Base-by-base conservation (phyloP, 768 basidiomycete species). In the Pisolithus sp. region DNA sequence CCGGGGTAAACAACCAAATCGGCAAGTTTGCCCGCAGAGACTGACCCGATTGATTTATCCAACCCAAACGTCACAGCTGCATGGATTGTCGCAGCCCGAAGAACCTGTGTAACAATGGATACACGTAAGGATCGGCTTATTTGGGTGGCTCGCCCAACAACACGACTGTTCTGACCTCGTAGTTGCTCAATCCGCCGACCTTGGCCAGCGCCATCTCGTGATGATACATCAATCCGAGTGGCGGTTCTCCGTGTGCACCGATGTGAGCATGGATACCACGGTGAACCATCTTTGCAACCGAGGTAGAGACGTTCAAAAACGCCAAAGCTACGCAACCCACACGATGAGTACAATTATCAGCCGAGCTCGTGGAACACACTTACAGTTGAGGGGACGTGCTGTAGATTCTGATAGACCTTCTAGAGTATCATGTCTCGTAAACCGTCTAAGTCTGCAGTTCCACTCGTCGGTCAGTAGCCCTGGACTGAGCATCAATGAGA, bases 221-320 rank as follows among this genome's bases (percentile, higher is more conserved):
- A 53, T 89, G 86, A 57, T 88, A 89, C 68, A 85, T 85, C n/a
- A 83, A 60, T 0, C 86, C 86, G 10, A 86, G 64, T 0, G 86
- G 86, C 2, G 79, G 76, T 62, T 87, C 82, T 17, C 86, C 86
- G 59, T 89, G 86, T 0, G 85, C 85, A 21, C 86, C 86, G 52
- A 89, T 82, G 57, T 85, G 80, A 3, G 81, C 73, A 23, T 73
- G 70, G 15, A 86, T 64, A 12, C 85, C 86, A 50, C 74, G 77
- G 26, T 75, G 66, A 18, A 86, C 80, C 83, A 89, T 83, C 59
- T 81, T 79, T 0, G 84, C 81, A 9, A 82, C 74, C 3, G 85
- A 85, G 10, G 67, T 69, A 6, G 86, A 87, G 4, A 82, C 83
- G 57, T 89, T 89, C 65, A 80, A 86, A 2, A 86, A 53, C 4